phyloP scores from a whole-genome alignment of 2,329 filamentous ascomycete genomes.

The Catunica adiposa region DNA sequence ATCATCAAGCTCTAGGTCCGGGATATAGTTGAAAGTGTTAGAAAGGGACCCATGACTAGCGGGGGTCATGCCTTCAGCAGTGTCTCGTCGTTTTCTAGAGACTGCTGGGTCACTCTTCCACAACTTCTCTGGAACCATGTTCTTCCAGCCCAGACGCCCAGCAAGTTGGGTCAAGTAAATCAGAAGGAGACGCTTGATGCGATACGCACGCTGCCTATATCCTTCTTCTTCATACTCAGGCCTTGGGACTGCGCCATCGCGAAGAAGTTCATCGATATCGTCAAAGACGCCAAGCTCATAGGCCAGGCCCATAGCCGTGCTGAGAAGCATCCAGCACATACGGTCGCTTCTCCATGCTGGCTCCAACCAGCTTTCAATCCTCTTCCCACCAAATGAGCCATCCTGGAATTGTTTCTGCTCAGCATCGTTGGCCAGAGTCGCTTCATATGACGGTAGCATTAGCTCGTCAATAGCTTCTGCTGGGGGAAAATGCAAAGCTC shows the following conservation, averaged over 20 bases:
- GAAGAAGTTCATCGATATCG: slow-evolving; percentile 57
- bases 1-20: slow-evolving; percentile 49
- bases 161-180: slow-evolving; percentile 92
- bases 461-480: slow-evolving; percentile 58
- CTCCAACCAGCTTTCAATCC: slow-evolving; percentile 91
- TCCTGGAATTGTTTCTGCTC: slow-evolving; percentile 17
- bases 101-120: slow-evolving; percentile 42
- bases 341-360: slow-evolving; percentile 87
- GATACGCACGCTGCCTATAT: slow-evolving; percentile 60
- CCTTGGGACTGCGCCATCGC: slow-evolving; percentile 39
- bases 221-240: slow-evolving; percentile 57
- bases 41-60: slow-evolving; percentile 42
- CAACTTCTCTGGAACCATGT: slow-evolving; percentile 65
- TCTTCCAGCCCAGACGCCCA: slow-evolving; percentile 78
- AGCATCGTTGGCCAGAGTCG: slow-evolving; percentile 26
- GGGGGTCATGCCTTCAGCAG: slow-evolving; percentile 39
- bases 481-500: slow-evolving; percentile 83
- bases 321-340: slow-evolving; percentile 96
- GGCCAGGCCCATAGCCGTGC: slow-evolving; percentile 73
- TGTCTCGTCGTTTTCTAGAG: slow-evolving; percentile 32
- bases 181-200: slow-evolving; percentile 71
- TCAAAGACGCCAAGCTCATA: slow-evolving; percentile 96
- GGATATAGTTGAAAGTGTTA: slow-evolving; percentile 48
- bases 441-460: slow-evolving; percentile 44
- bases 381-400: slow-evolving; percentile 49